phyloP scores from a whole-genome alignment of 495 filamentous ascomycete genomes.

The Lentithecium fluviatile region DNA sequence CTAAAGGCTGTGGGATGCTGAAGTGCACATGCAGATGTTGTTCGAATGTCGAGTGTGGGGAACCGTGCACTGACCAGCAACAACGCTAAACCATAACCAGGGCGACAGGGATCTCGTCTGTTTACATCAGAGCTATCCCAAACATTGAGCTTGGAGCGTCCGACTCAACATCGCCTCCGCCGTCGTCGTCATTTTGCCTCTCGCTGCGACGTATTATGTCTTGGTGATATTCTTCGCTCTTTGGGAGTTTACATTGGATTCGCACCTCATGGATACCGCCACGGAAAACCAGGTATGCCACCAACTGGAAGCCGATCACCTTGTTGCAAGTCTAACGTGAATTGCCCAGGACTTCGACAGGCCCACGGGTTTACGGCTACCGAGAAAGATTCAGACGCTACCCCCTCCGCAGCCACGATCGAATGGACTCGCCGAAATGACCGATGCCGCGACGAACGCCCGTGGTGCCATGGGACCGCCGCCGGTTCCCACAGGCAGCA shows the following conservation, averaged over 20 bases:
- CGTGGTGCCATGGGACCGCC: slow-evolving; percentile 22
- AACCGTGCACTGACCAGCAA: background rate
- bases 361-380: slow-evolving; percentile 24
- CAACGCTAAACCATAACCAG: background rate
- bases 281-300: slow-evolving; percentile 34
- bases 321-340: slow-evolving; percentile 20
- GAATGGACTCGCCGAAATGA: slow-evolving; percentile 24
- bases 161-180: slow-evolving; percentile 1
- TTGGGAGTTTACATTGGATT: background rate
- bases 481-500: background rate
- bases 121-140: background rate
- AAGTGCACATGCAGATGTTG: background rate
- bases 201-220: slow-evolving; percentile 5
- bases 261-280: slow-evolving; percentile 23
- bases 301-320: background rate
- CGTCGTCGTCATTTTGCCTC: background rate
- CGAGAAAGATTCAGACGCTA: slow-evolving; percentile 13
- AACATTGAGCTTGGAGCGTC: background rate
- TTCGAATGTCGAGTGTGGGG: too few species aligned
- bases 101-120: slow-evolving; percentile 15
- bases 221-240: slow-evolving; percentile 16
- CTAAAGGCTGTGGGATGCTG: too few species aligned
- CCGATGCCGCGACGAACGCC: slow-evolving; percentile 23
- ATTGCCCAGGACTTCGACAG: slow-evolving; percentile 11
- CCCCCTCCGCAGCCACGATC: slow-evolving; percentile 7